phyloP scores from a whole-genome alignment of 1,139 yeast genomes.

The Williopsis jadinii region DNA sequence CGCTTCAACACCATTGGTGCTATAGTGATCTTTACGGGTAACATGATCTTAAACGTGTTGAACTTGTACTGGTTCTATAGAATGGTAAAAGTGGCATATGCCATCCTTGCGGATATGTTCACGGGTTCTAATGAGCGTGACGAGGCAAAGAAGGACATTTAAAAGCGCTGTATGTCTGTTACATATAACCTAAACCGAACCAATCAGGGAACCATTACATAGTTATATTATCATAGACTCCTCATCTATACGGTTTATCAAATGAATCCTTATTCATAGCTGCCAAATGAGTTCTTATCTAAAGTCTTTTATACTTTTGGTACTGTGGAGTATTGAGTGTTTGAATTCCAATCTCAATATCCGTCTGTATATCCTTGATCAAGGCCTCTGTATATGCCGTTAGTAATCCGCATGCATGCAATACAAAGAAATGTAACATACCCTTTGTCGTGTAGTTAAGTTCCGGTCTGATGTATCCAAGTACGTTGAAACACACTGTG shows the following conservation, averaged over 20 bases:
- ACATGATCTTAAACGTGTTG: constrained; percentile 56
- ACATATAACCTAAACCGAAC: too few relatives aligned
- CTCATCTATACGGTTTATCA: too few relatives aligned
- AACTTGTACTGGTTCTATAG: constrained; percentile 77
- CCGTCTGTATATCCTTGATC: constrained; percentile 76
- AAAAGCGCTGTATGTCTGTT: background rate
- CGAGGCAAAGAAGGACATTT: constrained; percentile 22
- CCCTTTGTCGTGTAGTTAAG: constrained; percentile 70
- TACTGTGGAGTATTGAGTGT: constrained; percentile 31
- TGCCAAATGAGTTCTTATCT: background rate
- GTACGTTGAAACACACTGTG: constrained; percentile 51
- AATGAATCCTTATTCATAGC: too few relatives aligned
- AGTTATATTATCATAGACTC: too few relatives aligned
- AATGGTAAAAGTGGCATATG: constrained; percentile 66
- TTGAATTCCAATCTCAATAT: constrained; percentile 59
- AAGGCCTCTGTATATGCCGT: constrained; percentile 51
- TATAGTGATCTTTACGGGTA: constrained; percentile 47
- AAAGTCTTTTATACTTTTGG: constrained; percentile 13
- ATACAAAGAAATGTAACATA: constrained; percentile 15
- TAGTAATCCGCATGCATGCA: background rate
- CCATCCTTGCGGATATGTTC: constrained; percentile 20
- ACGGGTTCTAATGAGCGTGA: constrained; percentile 17
- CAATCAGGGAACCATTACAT: too few relatives aligned
- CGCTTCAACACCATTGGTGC: constrained; percentile 40
- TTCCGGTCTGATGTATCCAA: constrained; percentile 92